Conservation (phyloP, 1,284 basidiomycete species). For the Stygiomarasmius scandens region DNA sequence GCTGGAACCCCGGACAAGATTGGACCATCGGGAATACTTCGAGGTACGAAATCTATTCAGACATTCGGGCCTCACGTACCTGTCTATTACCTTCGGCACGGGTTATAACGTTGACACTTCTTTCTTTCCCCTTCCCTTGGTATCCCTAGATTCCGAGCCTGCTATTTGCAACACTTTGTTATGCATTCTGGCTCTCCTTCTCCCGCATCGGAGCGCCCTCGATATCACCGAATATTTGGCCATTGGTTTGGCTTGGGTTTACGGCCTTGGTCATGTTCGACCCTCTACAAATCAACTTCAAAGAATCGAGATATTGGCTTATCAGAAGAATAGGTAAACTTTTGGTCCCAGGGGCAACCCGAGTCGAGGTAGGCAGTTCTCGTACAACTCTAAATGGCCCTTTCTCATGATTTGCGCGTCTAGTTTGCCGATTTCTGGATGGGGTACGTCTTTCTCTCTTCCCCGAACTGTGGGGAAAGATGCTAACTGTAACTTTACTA, state of each 20-base stretch:
- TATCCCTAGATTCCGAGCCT: constrained; percentile 72
- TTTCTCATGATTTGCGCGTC: not conserved
- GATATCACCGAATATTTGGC: constrained; percentile 72
- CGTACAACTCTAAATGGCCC: not conserved
- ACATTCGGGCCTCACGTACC: constrained; percentile 39
- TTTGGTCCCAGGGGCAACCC: constrained; percentile 68
- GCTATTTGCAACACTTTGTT: constrained; percentile 75
- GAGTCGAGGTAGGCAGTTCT: constrained; percentile 67
- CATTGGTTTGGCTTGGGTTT: constrained; percentile 82
- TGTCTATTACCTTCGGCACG: not conserved
- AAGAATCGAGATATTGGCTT: constrained; percentile 80
- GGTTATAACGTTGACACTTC: constrained; percentile 27
- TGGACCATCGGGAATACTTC: constrained; percentile 84
- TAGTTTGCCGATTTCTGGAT: constrained; percentile 85
- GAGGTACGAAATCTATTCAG: constrained; percentile 50
- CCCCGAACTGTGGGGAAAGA: not conserved
- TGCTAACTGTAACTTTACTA: constrained; percentile 32
- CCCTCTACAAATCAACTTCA: constrained; percentile 73
- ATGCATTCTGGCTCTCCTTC: constrained; percentile 88
- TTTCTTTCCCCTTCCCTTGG: not conserved
- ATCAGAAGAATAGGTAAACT: constrained; percentile 65
- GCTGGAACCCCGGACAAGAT: constrained; percentile 71
- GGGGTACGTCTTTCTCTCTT: constrained; percentile 46
- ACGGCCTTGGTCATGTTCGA: constrained; percentile 67
- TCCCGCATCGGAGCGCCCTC: constrained; percentile 54